Evolutionary conservation across 192 early-diverging fungal genomes (phyloP), one percentile per base, ranked within the genome.

Genomic region (Mortierella hygrophila): DNA sequence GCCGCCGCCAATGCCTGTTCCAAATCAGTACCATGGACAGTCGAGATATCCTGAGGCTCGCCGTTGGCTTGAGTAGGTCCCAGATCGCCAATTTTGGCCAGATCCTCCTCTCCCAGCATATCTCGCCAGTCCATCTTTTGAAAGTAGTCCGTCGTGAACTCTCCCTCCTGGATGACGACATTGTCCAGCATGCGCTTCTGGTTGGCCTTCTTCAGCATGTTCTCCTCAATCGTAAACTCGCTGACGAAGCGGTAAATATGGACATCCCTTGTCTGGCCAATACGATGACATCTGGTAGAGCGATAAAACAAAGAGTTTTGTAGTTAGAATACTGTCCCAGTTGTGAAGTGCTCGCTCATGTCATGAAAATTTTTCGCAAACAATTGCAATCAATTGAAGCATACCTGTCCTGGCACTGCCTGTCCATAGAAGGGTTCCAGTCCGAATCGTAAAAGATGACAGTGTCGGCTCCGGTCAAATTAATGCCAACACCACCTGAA

Each of bases 401-500:
- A 60, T 87, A 89, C 89, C 90, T 89, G 78, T 94, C 93, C 87
- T 94, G 93, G 79, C 93, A 93, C 79, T 93, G 93, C 60, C 92
- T 85, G 76, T 95, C 94, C 93, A 95, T 94, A 65, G 91, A 92
- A 13, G 95, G 95, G 78, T 95, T 96, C 91, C 93, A 96, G 77
- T 96, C 95, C 65, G 92, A 93, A 77, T 96, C 95, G 74, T 93
- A 94, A 78, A 96, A 94, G 40, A 96, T 93, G 32, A 96, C 95
- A 3, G 94, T 94, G 79, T 96, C 94, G 4, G 95, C 95, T n/a
- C 93, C 93, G 0, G 94, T 95, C 49, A 96, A 74, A 76, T 96
- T 96, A 77, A 96, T 92, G 35, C 95, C 95, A 13, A 96, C 89
- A 35, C 95, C 95, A 40, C 94, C 95, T 68, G 94, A 93, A 77